Evolutionary conservation across 2,329 filamentous ascomycete genomes (phyloP), one percentile per base, ranked within the genome.

Genomic region (Pseudogymnoascus sp.): DNA sequence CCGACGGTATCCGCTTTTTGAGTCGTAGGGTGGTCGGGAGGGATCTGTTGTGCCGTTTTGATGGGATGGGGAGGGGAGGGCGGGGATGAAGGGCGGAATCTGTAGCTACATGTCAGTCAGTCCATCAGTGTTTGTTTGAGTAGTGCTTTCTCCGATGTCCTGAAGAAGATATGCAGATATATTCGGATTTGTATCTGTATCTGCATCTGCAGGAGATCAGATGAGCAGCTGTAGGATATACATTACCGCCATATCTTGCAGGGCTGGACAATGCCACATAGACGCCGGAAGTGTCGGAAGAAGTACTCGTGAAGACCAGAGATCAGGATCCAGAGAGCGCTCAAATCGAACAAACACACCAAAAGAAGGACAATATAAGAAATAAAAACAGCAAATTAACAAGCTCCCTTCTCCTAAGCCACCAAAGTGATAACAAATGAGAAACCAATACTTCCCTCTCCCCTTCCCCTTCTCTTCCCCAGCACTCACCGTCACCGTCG

Each of bases 1-100:
- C 43, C 43, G 43, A 53, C 14, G 43, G 43, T 53, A 28, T 53
- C 43, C 43, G 43, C 43, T 53, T 53, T 53, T 53, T 53, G 43
- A 53, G 43, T 28, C 43, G 43, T 53, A 53, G 24, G 43, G 43
- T 53, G 43, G 43, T 28, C 43, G 43, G 14, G 43, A 53, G 24
- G 14, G 43, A 1, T 11, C 14, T 14, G 24, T 53, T 53, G 43
- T 53, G 43, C 16, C 43, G 43, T 53, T 53, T 28, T 28, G 43
- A 16, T 53, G 24, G 41, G 43, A 28, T 8, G 43, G 43, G 43
- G 24, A 53, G 16, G 14, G 22, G 26, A 26, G 6, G 19, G 8
- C 26, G 43, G 6, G 6, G 19, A 3, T 14, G 43, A 8, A 50
- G 16, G 41, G 22, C 41, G 22, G 3, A 53, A 28, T 31, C 43